Percentiles rank a stretch among this genome's conserved stretches.
These are phyloP conservation scores for Fraxinus americana DNA, from an alignment of 257 asterid species.

Conservation along the genomic window DNA sequence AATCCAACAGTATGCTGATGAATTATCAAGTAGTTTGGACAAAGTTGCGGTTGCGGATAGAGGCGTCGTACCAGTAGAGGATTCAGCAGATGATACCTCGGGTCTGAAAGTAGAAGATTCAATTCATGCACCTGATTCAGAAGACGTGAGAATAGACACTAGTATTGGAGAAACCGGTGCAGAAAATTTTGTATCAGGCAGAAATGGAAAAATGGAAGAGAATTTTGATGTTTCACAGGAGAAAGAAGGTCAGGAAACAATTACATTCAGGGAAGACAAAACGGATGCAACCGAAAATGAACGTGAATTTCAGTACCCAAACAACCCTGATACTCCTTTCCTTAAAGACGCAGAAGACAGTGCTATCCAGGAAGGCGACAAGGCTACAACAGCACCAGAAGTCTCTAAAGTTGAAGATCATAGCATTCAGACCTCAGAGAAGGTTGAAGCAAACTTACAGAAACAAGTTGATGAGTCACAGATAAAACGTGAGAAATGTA, in stretches of 20 bases:
- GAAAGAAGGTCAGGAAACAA: slow-evolving; percentile 3
- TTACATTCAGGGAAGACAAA: slow-evolving; percentile 1
- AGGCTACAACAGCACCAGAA: slow-evolving; percentile 19
- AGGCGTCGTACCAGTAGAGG: background rate
- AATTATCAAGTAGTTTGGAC: slow-evolving; percentile 9
- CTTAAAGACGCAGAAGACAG: slow-evolving; percentile 21
- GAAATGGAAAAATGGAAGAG: background rate
- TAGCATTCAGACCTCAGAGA: slow-evolving; percentile 20
- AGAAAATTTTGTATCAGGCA: background rate
- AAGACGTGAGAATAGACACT: background rate
- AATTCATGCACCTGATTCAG: background rate
- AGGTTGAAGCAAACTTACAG: slow-evolving; percentile 20
- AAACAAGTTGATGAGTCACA: slow-evolving; percentile 19
- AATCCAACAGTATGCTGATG: slow-evolving; percentile 25
- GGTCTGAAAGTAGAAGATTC: background rate
- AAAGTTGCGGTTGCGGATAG: slow-evolving; percentile 18
- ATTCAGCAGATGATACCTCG: background rate
- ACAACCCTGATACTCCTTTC: slow-evolving; percentile 14
- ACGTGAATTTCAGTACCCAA: slow-evolving; percentile 9
- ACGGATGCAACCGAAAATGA: background rate
- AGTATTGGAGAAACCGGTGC: background rate
- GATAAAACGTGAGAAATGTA: slow-evolving; percentile 19
- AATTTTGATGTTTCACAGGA: background rate
- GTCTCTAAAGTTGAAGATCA: slow-evolving; percentile 22
- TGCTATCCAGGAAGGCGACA: background rate